Evolutionary conservation across 352 stramenopile genomes (phyloP).

Genomic region (Phytophthora sp.): DNA sequence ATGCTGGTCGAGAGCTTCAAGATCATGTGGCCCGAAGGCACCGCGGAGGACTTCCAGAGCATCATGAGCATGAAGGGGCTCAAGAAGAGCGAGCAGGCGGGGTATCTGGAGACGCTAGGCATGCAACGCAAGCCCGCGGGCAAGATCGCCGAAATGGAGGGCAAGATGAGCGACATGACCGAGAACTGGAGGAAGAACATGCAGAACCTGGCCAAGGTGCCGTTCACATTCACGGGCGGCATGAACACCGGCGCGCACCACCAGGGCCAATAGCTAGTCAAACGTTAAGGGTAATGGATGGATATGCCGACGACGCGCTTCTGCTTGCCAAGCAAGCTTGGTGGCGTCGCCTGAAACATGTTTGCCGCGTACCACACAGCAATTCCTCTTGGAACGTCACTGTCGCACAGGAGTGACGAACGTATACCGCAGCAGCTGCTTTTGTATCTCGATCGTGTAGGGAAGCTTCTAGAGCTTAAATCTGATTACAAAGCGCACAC

Average conservation of each 20-base stretch:
- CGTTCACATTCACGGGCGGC: conserved; percentile 63
- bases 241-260: conserved; percentile 37
- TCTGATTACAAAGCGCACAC: too few relatives aligned
- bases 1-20: conserved; percentile 97
- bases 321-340: too few relatives aligned
- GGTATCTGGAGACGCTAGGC: conserved; percentile 67
- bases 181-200: conserved; percentile 88
- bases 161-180: conserved; percentile 89
- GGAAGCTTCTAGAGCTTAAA: too few relatives aligned
- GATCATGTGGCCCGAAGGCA: conserved; percentile 95
- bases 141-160: conserved; percentile 85
- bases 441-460: too few relatives aligned
- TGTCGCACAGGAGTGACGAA: too few relatives aligned
- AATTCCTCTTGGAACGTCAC: too few relatives aligned
- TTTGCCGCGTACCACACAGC: too few relatives aligned
- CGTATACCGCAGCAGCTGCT: too few relatives aligned
- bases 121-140: conserved; percentile 68
- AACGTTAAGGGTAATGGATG: not conserved
- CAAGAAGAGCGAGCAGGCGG: conserved; percentile 75
- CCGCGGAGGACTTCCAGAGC: conserved; percentile 92
- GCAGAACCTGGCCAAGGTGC: conserved; percentile 84
- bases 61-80: conserved; percentile 96
- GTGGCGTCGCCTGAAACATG: too few relatives aligned
- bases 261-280: conserved; percentile 16
- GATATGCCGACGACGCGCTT: too few relatives aligned